These are phyloP conservation scores for Byssothecium circinans DNA, from an alignment of 2,329 filamentous ascomycete species.

Conservation along the genomic window DNA sequence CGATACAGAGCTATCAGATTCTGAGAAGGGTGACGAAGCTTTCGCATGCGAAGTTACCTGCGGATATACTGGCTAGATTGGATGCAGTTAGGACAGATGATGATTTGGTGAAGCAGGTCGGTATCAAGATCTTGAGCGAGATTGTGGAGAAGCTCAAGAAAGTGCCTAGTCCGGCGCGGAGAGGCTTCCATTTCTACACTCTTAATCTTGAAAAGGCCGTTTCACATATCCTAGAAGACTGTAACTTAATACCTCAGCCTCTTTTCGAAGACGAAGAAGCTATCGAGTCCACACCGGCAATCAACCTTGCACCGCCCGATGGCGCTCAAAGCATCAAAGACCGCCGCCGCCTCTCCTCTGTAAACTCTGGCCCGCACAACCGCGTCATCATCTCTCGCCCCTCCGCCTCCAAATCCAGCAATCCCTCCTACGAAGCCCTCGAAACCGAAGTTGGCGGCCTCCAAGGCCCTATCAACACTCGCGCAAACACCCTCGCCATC, in stretches of 20 bases:
- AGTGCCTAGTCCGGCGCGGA: conserved; percentile 46
- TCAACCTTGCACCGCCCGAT: conserved; percentile 35
- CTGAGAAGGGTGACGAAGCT: conserved; percentile 91
- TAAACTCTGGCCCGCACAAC: conserved; percentile 85
- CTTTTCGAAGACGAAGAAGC: conserved; percentile 44
- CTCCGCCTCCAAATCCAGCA: conserved; percentile 56
- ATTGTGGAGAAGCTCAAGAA: conserved; percentile 78
- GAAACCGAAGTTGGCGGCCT: conserved; percentile 79
- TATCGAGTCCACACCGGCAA: conserved; percentile 50
- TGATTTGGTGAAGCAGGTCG: conserved; percentile 76
- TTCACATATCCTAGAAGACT: conserved; percentile 85
- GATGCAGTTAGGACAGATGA: conserved; percentile 77
- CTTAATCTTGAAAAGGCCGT: conserved; percentile 96
- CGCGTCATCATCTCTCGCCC: conserved; percentile 76
- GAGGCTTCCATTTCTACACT: conserved; percentile 96
- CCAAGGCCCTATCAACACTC: conserved; percentile 69
- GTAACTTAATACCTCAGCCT: conserved; percentile 71
- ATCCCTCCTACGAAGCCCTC: conserved; percentile 62
- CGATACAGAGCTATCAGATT: conserved; percentile 96
- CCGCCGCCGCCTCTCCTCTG: conserved; percentile 70
- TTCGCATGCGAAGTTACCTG: conserved; percentile 82
- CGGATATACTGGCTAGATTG: conserved; percentile 67
- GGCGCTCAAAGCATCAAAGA: conserved; percentile 23
- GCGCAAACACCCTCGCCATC: conserved; percentile 85
- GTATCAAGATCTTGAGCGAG: conserved; percentile 81